Conservation (phyloP, 306 rosid genomes). For the Echinosophora koreensis region DNA sequence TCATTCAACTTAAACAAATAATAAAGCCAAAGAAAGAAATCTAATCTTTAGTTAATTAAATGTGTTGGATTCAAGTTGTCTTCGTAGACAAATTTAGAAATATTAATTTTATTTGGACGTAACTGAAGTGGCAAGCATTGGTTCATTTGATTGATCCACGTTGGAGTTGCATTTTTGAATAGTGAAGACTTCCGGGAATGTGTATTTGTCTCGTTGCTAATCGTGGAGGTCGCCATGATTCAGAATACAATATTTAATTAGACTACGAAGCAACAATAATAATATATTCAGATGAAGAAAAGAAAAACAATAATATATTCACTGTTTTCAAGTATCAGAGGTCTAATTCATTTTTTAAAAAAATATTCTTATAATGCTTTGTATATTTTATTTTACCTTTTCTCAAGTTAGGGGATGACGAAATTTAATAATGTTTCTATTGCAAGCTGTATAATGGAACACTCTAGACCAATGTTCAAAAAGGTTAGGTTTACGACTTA, state of each 20-base stretch:
- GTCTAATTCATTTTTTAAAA: background rate
- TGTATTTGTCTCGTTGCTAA: constrained; percentile 50
- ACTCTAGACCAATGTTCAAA: constrained; percentile 51
- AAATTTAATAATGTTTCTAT: constrained; percentile 29
- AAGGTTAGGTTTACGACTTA: constrained; percentile 35
- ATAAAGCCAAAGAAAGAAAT: constrained; percentile 41
- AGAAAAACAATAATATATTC: too few relatives aligned
- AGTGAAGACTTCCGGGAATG: constrained; percentile 45
- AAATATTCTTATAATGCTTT: constrained; percentile 15
- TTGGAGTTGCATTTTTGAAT: constrained; percentile 48
- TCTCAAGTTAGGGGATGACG: constrained; percentile 27
- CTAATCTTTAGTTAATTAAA: constrained; percentile 38
- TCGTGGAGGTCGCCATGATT: constrained; percentile 48
- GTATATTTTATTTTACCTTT: background rate
- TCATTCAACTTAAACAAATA: constrained; percentile 52
- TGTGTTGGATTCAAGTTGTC: constrained; percentile 52
- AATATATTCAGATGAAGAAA: too few relatives aligned
- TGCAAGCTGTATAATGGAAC: constrained; percentile 53
- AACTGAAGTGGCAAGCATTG: constrained; percentile 47
- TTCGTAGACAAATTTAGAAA: constrained; percentile 30
- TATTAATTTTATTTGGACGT: constrained; percentile 28
- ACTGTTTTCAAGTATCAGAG: background rate
- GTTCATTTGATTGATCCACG: constrained; percentile 34
- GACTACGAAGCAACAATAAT: constrained; percentile 9
- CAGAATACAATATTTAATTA: constrained; percentile 30